A percentile compares a stretch with the other conserved stretches of the same genome.
Evolutionary conservation across 192 early-diverging fungal species (phyloP).

Genomic region (Backusella macrospora): DNA sequence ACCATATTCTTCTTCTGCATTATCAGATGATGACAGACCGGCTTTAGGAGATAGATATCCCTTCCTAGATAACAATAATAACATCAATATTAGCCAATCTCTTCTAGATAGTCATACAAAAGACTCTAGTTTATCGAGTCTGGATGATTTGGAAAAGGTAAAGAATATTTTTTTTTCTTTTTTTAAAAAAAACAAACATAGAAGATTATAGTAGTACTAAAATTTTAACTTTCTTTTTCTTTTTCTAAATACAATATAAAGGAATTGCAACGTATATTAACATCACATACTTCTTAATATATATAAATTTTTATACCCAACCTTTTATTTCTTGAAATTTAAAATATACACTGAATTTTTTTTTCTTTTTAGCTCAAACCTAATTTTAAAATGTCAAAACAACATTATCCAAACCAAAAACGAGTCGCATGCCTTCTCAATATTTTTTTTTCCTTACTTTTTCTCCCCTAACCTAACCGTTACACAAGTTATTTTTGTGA

Average conservation of each 20-base stretch:
- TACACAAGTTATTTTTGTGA: conserved; percentile 12
- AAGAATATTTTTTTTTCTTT: no score
- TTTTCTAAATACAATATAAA: background rate
- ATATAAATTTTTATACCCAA: conserved; percentile 13
- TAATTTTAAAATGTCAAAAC: conserved; percentile 1
- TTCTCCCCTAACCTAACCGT: background rate
- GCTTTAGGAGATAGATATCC: conserved; percentile 8
- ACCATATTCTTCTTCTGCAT: background rate
- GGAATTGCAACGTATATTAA: conserved; percentile 23
- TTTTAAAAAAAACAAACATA: background rate
- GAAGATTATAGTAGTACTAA: background rate
- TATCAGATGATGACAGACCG: conserved; percentile 2
- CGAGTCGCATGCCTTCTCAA: background rate
- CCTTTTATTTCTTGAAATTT: background rate
- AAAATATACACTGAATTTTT: conserved; percentile 9
- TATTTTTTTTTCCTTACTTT: background rate
- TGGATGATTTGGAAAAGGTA: conserved; percentile 27
- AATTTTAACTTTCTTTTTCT: background rate
- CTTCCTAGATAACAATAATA: conserved; percentile 1
- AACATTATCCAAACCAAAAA: background rate
- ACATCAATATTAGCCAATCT: background rate
- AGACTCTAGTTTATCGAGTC: conserved; percentile 4
- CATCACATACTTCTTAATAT: conserved; percentile 20
- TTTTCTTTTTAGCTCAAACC: no score
- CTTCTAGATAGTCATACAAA: conserved; percentile 7